These are phyloP conservation scores for Choricystis sp. DNA, from an alignment of 139 green algal species.

Conservation along the genomic window DNA sequence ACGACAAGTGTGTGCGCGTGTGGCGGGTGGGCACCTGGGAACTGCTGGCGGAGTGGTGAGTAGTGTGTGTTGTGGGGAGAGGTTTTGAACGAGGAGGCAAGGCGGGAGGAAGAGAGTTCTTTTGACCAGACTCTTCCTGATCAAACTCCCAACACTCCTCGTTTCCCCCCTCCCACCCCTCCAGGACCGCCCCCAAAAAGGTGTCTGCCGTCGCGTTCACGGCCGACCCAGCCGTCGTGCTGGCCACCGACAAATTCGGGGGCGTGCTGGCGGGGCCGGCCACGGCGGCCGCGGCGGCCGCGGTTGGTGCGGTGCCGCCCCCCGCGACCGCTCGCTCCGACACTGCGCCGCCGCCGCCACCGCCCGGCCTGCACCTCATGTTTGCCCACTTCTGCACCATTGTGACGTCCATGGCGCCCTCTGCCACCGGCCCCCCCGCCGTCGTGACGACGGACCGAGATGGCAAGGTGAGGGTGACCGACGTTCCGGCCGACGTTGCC, in stretches of 20 bases:
- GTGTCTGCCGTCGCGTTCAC: constrained; percentile 42
- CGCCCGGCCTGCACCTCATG: constrained; percentile 23
- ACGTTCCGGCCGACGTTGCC: constrained; percentile 18
- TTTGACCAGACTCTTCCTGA: too few relatives aligned
- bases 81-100: too few relatives aligned
- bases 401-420: constrained; percentile 41
- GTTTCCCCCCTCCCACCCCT: neutral
- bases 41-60: constrained; percentile 22
- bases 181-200: constrained; percentile 52
- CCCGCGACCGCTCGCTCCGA: neutral
- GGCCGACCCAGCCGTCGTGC: constrained; percentile 15
- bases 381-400: constrained; percentile 70
- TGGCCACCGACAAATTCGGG: constrained; percentile 73
- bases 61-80: too few relatives aligned
- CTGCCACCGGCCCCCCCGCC: constrained; percentile 1
- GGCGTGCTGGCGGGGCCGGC: constrained; percentile 40
- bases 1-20: constrained; percentile 36
- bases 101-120: too few relatives aligned
- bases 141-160: neutral
- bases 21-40: constrained; percentile 18
- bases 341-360: neutral
- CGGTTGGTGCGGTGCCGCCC: neutral
- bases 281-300: neutral
- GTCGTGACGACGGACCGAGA: neutral
- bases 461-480: constrained; percentile 25